phyloP scores from a whole-genome alignment of 768 basidiomycete species.

The Trametes villosa region DNA sequence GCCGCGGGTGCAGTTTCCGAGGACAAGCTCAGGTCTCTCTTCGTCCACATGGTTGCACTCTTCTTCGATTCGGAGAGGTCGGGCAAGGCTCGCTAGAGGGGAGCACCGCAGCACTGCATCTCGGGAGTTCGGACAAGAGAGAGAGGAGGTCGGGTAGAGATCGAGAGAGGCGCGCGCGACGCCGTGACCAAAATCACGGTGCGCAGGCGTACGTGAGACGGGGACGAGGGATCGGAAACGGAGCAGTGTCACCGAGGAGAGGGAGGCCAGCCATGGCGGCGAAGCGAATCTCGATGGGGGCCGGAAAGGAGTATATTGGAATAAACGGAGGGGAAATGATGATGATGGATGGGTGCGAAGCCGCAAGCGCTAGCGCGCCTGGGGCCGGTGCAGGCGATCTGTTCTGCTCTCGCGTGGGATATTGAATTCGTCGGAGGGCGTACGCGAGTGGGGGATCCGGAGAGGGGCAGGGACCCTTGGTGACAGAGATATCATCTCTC shows the following conservation, averaged over 20 bases:
- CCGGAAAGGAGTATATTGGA: slow-evolving; percentile 1
- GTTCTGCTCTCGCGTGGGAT: slow-evolving; percentile 26
- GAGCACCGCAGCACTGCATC: slow-evolving; percentile 13
- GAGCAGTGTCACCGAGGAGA: slow-evolving; percentile 11
- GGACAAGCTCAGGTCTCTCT: not conserved
- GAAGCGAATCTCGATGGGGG: slow-evolving; percentile 9
- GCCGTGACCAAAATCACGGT: slow-evolving; percentile 1
- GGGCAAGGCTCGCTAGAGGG: not conserved
- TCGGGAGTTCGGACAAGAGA: not conserved
- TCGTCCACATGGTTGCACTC: not conserved
- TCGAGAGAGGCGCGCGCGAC: not conserved
- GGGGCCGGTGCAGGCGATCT: slow-evolving; percentile 13
- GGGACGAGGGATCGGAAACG: slow-evolving; percentile 12
- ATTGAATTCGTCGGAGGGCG: slow-evolving; percentile 21
- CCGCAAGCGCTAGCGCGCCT: not conserved
- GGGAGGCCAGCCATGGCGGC: too few species aligned
- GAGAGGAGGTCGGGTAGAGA: slow-evolving; percentile 2
- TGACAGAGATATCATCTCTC: slow-evolving; percentile 30
- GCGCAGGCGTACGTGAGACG: not conserved
- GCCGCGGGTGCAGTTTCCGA: too few species aligned
- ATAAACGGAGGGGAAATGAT: slow-evolving; percentile 14
- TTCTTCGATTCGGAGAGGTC: not conserved
- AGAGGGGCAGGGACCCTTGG: slow-evolving; percentile 29
- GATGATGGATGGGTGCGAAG: slow-evolving; percentile 13
- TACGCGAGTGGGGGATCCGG: slow-evolving; percentile 7